Base-by-base conservation (phyloP, 2,329 filamentous ascomycete species). In the Phialophora tarda region DNA sequence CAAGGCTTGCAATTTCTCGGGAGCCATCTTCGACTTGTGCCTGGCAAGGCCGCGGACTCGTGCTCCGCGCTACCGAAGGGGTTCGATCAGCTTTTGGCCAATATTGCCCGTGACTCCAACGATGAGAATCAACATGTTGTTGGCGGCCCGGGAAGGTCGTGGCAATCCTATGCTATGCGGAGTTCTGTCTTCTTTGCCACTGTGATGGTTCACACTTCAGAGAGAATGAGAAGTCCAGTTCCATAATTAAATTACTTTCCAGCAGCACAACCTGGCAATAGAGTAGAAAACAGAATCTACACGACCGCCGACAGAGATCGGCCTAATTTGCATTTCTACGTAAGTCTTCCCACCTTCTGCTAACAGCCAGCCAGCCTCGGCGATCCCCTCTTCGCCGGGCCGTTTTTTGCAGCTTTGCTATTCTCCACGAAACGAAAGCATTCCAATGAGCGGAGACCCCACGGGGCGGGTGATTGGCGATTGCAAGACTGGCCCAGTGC, bases 21-120 rank as follows among this genome's bases (percentile, higher is more conserved):
- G 11, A 5, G 38, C 44, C 41, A 59, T 28, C 30, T 59, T 59
- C 24, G 57, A 24, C 30, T 51, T 50, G 57, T 59, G 24, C 57
- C 57, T 48, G 11, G 57, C 57, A 4, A 59, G 44, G 12, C 57
- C 57, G 41, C 57, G 57, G 24, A 59, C 57, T 24, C 51, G 57
- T 1, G 57, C 57, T 34, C 57, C 57, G 1, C 30, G 57, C n/a
- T 59, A 4, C 21, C 23, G 17, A 14, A 59, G 57, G 3, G 57
- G 57, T 4, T 7, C 21, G 44, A 59, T 50, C 6, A 59, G 57
- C n/a, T 59, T 59, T 24, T 44, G 30, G 26, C 44, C 57, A 12
- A 59, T 44, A 14, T 59, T 59, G 5, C 57, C 57, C 6, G 57
- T 59, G 41, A 59, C 47, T 21, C 57, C 57, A 7, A 59, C 26